Base-by-base conservation (phyloP, 306 rosid genomes). In the Spatholobus suberectus region DNA sequence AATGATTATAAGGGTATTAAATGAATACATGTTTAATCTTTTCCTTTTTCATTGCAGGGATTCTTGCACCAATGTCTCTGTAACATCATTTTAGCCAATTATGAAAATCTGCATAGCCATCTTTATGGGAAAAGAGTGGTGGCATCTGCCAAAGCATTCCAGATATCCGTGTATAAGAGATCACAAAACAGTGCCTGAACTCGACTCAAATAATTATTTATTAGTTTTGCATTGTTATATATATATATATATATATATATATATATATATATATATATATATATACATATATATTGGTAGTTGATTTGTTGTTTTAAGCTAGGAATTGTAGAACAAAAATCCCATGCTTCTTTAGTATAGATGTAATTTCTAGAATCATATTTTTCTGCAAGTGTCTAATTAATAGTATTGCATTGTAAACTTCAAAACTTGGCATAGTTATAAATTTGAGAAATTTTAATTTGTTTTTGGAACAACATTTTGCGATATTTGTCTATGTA, bases 101-200 rank as follows among this genome's bases (percentile, higher is more conserved):
- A 2, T 3, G 10, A 1, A 47, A 0, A n/a, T 23, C 68, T 77
- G 34, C 26, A 26, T 1, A 37, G 20, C 8, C 74, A 83, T 77
- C 20, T 1, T 8, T 47, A 6, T 1, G 86, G 86, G 8, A n/a
- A 76, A 77, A 77, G 2, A 5, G 82, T 77, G 15, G 2, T 69
- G n/a, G 8, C 55, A 32, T 11, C 1, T 49, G 35, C n/a, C 35
- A 35, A 15, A 69, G 1, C 34, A 38, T 15, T 15, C 20, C 0
- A 2, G 5, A 46, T 14, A 1, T 14, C 5, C 1, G 52, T 13
- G 7, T 0, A 38, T 38, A 38, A 5, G 8, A 46, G 55, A 51
- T 17, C 21, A n/a, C 24, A n/a, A 51, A 15, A 47, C 0, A 43
- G 14, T 2, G 49, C 10, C 15, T 9, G 49, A 43, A 43, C 14